A percentile compares a stretch with the other conserved stretches of the same genome.
phyloP scores from a whole-genome alignment of 2,329 filamentous ascomycete species.

The Trichophyton schoenleinii region DNA sequence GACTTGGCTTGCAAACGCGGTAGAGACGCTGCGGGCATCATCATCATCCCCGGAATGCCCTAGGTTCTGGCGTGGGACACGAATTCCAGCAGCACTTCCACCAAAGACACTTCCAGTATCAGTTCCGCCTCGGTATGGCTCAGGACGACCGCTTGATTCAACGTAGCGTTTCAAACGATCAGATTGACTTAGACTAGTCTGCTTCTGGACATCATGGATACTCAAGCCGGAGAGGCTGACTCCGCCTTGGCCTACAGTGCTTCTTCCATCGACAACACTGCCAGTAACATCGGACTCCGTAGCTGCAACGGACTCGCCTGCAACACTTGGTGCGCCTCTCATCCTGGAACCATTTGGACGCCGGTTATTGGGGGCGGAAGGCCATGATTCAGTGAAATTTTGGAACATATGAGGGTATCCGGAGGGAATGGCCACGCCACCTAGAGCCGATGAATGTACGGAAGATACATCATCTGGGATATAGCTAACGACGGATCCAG shows the following conservation, averaged over 20 bases:
- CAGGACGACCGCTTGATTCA: conserved; percentile 62
- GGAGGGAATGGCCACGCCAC: conserved; percentile 65
- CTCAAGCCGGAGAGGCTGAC: conserved; percentile 79
- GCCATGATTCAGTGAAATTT: conserved; percentile 84
- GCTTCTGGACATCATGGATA: conserved; percentile 57
- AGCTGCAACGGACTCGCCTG: conserved; percentile 83
- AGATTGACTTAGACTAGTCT: conserved; percentile 63
- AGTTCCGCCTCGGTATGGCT: conserved; percentile 38
- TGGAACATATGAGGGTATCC: conserved; percentile 94
- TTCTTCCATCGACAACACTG: conserved; percentile 63
- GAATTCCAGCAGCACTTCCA: conserved; percentile 42
- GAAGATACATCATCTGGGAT: conserved; percentile 96
- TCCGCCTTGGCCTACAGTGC: conserved; percentile 58
- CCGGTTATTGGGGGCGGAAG: conserved; percentile 58
- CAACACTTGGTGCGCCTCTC: conserved; percentile 61
- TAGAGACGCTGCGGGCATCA: conserved; percentile 90
- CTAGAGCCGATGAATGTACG: conserved; percentile 81
- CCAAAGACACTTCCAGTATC: conserved; percentile 56
- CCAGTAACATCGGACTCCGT: conserved; percentile 78
- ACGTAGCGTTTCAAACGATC: conserved; percentile 92
- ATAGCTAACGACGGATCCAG: conserved; percentile 82
- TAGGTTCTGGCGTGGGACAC: conserved; percentile 34
- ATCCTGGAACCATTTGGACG: conserved; percentile 54
- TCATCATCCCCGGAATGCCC: conserved; percentile 54
- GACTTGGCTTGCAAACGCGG: conserved; percentile 91